Conservation (phyloP, 2,329 filamentous ascomycete species). For the Phaeosphaeria sp. region DNA sequence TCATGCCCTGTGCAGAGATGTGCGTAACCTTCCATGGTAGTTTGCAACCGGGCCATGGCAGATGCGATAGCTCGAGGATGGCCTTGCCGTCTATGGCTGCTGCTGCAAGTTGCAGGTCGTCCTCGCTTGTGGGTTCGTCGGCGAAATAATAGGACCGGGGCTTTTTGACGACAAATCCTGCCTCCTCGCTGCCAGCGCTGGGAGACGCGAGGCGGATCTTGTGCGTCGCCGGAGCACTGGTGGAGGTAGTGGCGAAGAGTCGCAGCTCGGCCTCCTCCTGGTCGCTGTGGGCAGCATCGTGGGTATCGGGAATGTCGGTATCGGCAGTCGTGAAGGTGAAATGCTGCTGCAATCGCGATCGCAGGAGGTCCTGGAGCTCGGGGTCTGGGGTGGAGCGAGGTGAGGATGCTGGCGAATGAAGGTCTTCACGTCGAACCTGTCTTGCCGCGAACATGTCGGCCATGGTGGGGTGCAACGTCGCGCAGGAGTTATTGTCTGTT, state of each 20-base stretch:
- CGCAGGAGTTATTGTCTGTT: background rate
- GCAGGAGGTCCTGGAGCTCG: slow-evolving; percentile 37
- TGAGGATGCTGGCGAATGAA: slow-evolving; percentile 41
- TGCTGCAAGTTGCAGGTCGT: slow-evolving; percentile 26
- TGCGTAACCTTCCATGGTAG: slow-evolving; percentile 45
- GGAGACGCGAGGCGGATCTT: slow-evolving; percentile 45
- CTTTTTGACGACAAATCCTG: slow-evolving; percentile 37
- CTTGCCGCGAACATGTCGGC: background rate
- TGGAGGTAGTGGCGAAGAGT: slow-evolving; percentile 39
- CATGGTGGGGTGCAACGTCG: background rate
- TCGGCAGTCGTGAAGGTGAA: slow-evolving; percentile 30
- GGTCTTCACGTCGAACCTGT: slow-evolving; percentile 38
- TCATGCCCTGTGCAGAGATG: slow-evolving; percentile 37
- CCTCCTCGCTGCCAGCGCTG: slow-evolving; percentile 27
- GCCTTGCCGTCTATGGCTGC: slow-evolving; percentile 37
- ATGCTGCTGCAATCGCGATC: slow-evolving; percentile 28
- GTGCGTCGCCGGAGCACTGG: slow-evolving; percentile 25
- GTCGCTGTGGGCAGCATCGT: slow-evolving; percentile 17
- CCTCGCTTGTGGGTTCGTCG: slow-evolving; percentile 30
- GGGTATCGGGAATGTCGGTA: background rate
- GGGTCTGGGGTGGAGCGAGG: slow-evolving; percentile 45
- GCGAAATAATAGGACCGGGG: slow-evolving; percentile 46
- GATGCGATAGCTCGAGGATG: slow-evolving; percentile 34
- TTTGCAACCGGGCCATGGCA: slow-evolving; percentile 43
- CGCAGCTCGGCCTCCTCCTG: slow-evolving; percentile 43